Conservation (phyloP, 495 filamentous ascomycete genomes). For the Podospora tetraspora region DNA sequence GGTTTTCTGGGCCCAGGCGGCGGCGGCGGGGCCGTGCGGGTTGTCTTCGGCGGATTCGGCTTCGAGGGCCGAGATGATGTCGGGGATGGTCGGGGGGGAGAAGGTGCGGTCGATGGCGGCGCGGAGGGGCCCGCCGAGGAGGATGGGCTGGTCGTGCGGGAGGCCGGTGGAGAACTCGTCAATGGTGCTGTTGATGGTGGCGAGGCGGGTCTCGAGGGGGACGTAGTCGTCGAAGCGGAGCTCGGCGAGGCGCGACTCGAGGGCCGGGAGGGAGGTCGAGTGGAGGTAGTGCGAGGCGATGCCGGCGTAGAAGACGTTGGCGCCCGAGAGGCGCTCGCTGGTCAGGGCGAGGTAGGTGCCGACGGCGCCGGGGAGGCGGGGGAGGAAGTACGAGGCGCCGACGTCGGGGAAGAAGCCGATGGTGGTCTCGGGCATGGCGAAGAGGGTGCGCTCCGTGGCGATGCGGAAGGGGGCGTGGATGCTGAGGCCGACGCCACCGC, state of each 20-base stretch:
- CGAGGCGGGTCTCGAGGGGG: conserved; percentile 52
- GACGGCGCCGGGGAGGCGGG: conserved; percentile 72
- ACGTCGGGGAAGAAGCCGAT: conserved; percentile 99
- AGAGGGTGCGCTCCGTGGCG: conserved; percentile 88
- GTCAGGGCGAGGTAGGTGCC: conserved; percentile 92
- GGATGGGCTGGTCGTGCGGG: conserved; percentile 61
- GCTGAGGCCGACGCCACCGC: conserved; percentile 89
- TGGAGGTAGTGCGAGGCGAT: conserved; percentile 93
- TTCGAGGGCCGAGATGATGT: conserved; percentile 64
- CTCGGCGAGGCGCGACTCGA: conserved; percentile 83
- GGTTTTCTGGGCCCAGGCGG: conserved; percentile 68
- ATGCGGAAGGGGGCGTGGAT: conserved; percentile 94
- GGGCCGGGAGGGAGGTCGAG: conserved; percentile 70
- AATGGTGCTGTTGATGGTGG: conserved; percentile 77
- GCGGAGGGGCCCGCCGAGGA: conserved; percentile 59
- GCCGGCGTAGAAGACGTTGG: conserved; percentile 76
- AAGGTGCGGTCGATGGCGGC: conserved; percentile 83
- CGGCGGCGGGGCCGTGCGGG: conserved; percentile 8
- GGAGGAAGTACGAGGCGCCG: conserved; percentile 90
- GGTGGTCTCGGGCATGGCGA: conserved; percentile 96
- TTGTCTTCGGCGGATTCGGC: conserved; percentile 46
- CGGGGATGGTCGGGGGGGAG: conserved; percentile 55
- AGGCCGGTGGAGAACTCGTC: conserved; percentile 85
- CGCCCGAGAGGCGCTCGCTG: conserved; percentile 70
- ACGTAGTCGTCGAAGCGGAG: conserved; percentile 77